Evolutionary conservation across 129 eudicot genomes (phyloP), one percentile per base, ranked within the genome.

Genomic region (Apium graveolens): DNA sequence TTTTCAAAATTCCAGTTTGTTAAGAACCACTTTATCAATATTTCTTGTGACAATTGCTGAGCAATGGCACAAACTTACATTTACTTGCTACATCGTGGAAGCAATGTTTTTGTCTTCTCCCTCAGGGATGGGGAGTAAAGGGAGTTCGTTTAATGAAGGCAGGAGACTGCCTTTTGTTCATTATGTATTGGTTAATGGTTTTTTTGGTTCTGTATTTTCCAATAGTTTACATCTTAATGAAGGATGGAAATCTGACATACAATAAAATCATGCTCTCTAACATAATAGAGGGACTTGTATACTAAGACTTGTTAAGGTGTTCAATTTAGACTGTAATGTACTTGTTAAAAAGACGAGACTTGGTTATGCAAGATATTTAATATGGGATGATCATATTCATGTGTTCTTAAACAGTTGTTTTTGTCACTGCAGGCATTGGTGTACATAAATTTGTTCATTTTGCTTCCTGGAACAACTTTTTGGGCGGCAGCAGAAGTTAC

Each of bases 371-470:
- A 21, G 65, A 27, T 55, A 55, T 55, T 55, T 24, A 55, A 55
- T 24, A 55, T 21, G 70, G 32, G 20, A 13, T 5, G 20, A 60
- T 63, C 35, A 63, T 29, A 6, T 63, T 63, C 35, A 29, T 29
- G 20, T 63, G 34, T 63, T 63, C 20, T 27, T 63, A 26, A 63
- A 63, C 17, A 31, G 14, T 12, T 16, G 37, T 32, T 73, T 37
- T 37, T 82, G 18, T 41, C 21, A 71, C 86, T 82, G 82, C 42
- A 45, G 76, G 39, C 44, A 60, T 26, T 75, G 20, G 43, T 82
- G 86, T 83, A 83, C 79, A 83, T 83, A 73, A 17, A 70, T 38
- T 43, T 44, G 69, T 78, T 74, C 78, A 35, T 29, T 82, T 76
- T 70, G 76, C 77, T 42, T 21, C 75, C 77, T 80, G 71, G 77